Evolutionary conservation across 2,329 filamentous ascomycete genomes (phyloP).

Genomic region (Gaeumannomyces tritici): DNA sequence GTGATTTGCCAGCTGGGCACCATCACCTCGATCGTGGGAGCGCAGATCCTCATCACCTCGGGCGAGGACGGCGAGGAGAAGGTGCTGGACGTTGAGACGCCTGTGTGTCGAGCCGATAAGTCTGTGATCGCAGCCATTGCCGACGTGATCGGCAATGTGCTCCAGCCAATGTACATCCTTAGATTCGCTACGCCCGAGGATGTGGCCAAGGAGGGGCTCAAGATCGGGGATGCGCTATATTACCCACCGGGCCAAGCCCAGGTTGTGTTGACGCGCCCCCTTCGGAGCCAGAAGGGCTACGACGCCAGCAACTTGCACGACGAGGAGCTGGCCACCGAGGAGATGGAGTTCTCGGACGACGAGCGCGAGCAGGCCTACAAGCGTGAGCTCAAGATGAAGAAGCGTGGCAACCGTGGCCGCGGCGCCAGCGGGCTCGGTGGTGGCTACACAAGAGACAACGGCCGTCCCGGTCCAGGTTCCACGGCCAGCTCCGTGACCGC

Average conservation of each 20-base stretch:
- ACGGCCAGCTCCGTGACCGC: constrained; percentile 12
- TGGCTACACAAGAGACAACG: background rate
- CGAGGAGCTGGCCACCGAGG: constrained; percentile 77
- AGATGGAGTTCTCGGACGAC: constrained; percentile 93
- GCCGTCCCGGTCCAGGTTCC: background rate
- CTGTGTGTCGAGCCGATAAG: constrained; percentile 69
- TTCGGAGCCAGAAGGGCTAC: constrained; percentile 74
- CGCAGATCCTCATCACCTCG: constrained; percentile 68
- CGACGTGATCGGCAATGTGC: constrained; percentile 78
- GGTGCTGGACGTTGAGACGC: constrained; percentile 75
- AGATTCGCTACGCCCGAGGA: constrained; percentile 55
- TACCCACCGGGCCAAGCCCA: constrained; percentile 72
- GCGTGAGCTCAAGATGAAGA: constrained; percentile 57
- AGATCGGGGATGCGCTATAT: constrained; percentile 61
- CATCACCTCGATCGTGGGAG: constrained; percentile 71
- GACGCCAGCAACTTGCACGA: constrained; percentile 94
- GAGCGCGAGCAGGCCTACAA: constrained; percentile 85
- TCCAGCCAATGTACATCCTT: constrained; percentile 78
- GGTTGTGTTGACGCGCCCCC: constrained; percentile 77
- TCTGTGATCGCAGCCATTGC: constrained; percentile 71
- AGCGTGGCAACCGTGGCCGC: constrained; percentile 25
- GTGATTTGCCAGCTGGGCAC: constrained; percentile 66
- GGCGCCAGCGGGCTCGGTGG: constrained; percentile 10
- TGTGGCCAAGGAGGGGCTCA: constrained; percentile 56
- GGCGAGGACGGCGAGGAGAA: constrained; percentile 71